Evolutionary conservation across 2,329 filamentous ascomycete genomes (phyloP).

Genomic region (Beauveria sp.): DNA sequence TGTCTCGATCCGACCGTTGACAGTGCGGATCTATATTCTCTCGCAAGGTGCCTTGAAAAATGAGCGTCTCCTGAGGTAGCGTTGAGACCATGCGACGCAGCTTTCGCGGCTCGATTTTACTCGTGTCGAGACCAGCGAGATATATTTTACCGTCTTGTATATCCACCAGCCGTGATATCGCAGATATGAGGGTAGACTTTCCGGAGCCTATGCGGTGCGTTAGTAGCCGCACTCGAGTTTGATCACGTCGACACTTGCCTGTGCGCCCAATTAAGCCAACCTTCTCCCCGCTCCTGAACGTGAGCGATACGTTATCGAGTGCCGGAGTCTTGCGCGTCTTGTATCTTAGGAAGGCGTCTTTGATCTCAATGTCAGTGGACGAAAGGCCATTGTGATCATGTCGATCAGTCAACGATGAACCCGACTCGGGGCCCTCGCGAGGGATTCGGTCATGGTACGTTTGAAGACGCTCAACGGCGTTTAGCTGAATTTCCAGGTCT

Average conservation of each 20-base stretch:
- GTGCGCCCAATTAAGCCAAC: slow-evolving; percentile 6
- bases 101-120: background rate
- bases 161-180: slow-evolving; percentile 1
- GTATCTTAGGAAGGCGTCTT: background rate
- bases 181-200: slow-evolving; percentile 5
- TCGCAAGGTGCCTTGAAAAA: background rate
- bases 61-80: slow-evolving; percentile 8
- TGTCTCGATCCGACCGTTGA: background rate
- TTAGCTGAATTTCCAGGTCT: slow-evolving; percentile 5
- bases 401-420: too few relatives aligned
- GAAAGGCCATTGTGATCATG: too few relatives aligned
- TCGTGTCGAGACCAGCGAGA: background rate
- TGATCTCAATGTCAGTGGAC: background rate
- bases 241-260: background rate
- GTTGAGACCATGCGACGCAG: background rate
- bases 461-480: slow-evolving; percentile 7
- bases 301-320: background rate
- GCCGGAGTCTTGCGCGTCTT: background rate
- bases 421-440: background rate
- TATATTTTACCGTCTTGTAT: background rate
- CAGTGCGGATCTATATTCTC: slow-evolving; percentile 5
- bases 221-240: background rate
- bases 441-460: slow-evolving; percentile 1
- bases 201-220: background rate
- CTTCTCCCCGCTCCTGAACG: background rate